Evolutionary conservation across 495 filamentous ascomycete species (phyloP).

Genomic region (Immersiella caudata): DNA sequence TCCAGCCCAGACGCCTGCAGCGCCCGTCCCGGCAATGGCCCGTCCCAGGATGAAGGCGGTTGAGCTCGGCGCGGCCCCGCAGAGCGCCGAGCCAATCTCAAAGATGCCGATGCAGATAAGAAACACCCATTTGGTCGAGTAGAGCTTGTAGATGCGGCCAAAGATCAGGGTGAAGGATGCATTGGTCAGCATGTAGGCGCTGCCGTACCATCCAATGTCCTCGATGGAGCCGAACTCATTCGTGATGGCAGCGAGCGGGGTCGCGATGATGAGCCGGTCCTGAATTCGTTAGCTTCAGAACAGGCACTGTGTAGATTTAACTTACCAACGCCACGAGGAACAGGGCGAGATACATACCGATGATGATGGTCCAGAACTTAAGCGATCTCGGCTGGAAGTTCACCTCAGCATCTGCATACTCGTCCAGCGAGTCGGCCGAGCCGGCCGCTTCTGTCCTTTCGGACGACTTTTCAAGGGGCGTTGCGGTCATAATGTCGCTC

Average conservation of each 20-base stretch:
- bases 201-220: constrained; percentile 61
- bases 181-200: constrained; percentile 53
- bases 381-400: constrained; percentile 43
- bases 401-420: constrained; percentile 46
- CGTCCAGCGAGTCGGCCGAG: constrained; percentile 17
- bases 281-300: constrained; percentile 14
- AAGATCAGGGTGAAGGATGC: constrained; percentile 49
- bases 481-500: not conserved
- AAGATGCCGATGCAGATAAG: constrained; percentile 48
- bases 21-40: constrained; percentile 56
- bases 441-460: not conserved
- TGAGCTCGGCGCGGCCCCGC: constrained; percentile 57
- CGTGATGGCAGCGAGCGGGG: constrained; percentile 56
- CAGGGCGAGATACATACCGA: constrained; percentile 40
- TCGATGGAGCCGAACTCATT: constrained; percentile 48
- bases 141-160: constrained; percentile 56
- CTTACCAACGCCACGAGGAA: constrained; percentile 45
- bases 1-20: constrained; percentile 44
- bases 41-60: constrained; percentile 59
- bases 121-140: constrained; percentile 48
- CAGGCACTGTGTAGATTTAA: not conserved
- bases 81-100: constrained; percentile 57
- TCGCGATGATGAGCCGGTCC: constrained; percentile 49
- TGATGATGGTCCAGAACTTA: constrained; percentile 42
- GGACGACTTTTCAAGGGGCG: not conserved